Evolutionary conservation across 1,284 basidiomycete genomes (phyloP).

Genomic region (Fomes fomentarius): DNA sequence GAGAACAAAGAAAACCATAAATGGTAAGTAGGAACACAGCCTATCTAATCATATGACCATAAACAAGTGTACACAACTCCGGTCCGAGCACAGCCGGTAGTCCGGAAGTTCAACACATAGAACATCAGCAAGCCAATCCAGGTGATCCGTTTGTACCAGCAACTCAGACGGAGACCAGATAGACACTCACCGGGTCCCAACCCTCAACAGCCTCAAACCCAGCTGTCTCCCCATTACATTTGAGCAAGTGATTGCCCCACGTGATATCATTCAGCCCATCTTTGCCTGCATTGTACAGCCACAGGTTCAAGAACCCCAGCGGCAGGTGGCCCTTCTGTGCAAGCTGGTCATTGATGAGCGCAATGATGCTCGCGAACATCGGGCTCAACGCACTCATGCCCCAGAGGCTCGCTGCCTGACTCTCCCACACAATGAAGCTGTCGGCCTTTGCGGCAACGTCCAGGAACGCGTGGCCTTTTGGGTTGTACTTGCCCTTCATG

Average conservation of each 20-base stretch:
- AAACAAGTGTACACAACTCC: too few species aligned
- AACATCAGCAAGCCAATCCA: too few species aligned
- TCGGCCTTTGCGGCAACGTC: slow-evolving; percentile 34
- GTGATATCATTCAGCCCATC: slow-evolving; percentile 29
- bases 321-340: slow-evolving; percentile 40
- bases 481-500: slow-evolving; percentile 31
- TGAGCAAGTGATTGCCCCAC: slow-evolving; percentile 21
- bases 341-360: slow-evolving; percentile 57
- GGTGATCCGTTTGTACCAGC: background rate
- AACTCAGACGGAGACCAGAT: background rate
- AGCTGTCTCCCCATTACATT: slow-evolving; percentile 35
- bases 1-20: too few species aligned
- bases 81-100: too few species aligned
- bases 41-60: too few species aligned
- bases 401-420: slow-evolving; percentile 45
- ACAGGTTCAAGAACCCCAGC: slow-evolving; percentile 54
- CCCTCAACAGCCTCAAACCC: slow-evolving; percentile 46
- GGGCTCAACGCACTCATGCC: slow-evolving; percentile 54
- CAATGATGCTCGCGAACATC: slow-evolving; percentile 53
- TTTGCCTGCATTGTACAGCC: slow-evolving; percentile 33
- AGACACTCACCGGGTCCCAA: slow-evolving; percentile 43
- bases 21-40: too few species aligned
- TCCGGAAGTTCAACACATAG: too few species aligned
- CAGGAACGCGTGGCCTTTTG: slow-evolving; percentile 35
- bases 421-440: slow-evolving; percentile 31